Base-by-base conservation (phyloP, 2,329 filamentous ascomycete genomes). In the Pseudogymnoascus sp. region DNA sequence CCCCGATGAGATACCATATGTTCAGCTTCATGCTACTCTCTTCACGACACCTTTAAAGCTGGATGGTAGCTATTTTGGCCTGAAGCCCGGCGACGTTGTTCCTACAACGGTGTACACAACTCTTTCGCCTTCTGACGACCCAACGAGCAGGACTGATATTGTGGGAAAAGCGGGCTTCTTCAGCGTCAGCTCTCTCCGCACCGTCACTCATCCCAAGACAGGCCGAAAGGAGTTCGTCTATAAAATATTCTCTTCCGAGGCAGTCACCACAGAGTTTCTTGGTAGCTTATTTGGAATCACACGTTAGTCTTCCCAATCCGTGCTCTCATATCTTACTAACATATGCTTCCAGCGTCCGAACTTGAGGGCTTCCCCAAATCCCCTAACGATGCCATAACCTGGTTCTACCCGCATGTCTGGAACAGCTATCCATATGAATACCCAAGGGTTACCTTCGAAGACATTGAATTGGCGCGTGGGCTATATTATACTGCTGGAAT, bases 361-460 rank as follows among this genome's bases (percentile, higher is more conserved):
- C 61, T 71, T 6, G 65, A 43, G 25, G 64, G 59, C 9, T 61
- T 70, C 22, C 61, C 20, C n/a, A 9, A 8, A 11, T 20, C 47
- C 20, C 62, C n/a, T 58, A 60, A 18, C 61, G 61, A 70, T 2
- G 74, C 77, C 18, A 81, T 96, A 30, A 86, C 87, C 12, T 96
- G 91, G 91, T 86, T 86, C 64, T 78, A 91, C 66, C 82, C 90
- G 12, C 86, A 91, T 64, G 76, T 84, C 36, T 97, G 95, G 83
- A 74, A 93, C 66, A 86, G 88, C 0, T 99, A 97, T 72, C 94
- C 94, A 0, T 86, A 90, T 64, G 84, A 91, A 67, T 83, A 86
- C n/a, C 93, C 93, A 0, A 82, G 91, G 0, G 85, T 91, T 0
- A 92, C 89, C 0, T 99, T 97, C 72, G 91, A 97, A 67, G 88